Conservation (phyloP, 208 protist species). For the Phytomonas sp. region DNA sequence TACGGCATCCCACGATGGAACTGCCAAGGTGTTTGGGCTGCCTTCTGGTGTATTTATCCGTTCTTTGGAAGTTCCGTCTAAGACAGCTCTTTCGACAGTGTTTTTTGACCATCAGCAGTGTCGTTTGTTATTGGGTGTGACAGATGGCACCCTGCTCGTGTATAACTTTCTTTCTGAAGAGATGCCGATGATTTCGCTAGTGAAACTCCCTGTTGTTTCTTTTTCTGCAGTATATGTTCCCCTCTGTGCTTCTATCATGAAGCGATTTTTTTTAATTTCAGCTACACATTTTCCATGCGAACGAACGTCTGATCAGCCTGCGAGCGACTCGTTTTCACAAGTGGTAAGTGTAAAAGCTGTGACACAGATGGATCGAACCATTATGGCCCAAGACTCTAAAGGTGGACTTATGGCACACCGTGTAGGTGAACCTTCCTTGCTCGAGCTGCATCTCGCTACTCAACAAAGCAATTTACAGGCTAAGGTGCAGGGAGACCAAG, state of each 20-base stretch:
- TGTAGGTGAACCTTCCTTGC: constrained; percentile 33
- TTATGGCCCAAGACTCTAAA: constrained; percentile 25
- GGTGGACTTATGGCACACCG: constrained; percentile 22
- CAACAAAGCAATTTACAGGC: constrained; percentile 19
- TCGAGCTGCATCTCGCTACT: constrained; percentile 26
- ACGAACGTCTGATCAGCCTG: background rate
- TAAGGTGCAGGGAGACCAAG: constrained; percentile 8
- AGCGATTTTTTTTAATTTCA: constrained; percentile 21
- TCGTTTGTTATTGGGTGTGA: constrained; percentile 31
- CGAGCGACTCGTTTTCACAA: background rate
- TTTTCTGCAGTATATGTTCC: constrained; percentile 20
- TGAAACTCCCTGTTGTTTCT: constrained; percentile 19
- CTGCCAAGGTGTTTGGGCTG: constrained; percentile 57
- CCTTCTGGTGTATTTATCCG: constrained; percentile 41
- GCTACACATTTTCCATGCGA: background rate
- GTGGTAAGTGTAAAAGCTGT: constrained; percentile 3
- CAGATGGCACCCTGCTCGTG: constrained; percentile 39
- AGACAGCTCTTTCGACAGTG: constrained; percentile 38
- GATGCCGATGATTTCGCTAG: constrained; percentile 24
- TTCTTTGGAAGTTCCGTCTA: constrained; percentile 22
- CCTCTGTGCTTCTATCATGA: constrained; percentile 16
- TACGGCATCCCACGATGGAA: constrained; percentile 41
- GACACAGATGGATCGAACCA: constrained; percentile 21
- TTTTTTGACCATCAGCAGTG: constrained; percentile 26
- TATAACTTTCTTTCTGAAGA: constrained; percentile 28